phyloP scores from a whole-genome alignment of 805 yeast genomes.

The Ogataea trehaloabstinens region DNA sequence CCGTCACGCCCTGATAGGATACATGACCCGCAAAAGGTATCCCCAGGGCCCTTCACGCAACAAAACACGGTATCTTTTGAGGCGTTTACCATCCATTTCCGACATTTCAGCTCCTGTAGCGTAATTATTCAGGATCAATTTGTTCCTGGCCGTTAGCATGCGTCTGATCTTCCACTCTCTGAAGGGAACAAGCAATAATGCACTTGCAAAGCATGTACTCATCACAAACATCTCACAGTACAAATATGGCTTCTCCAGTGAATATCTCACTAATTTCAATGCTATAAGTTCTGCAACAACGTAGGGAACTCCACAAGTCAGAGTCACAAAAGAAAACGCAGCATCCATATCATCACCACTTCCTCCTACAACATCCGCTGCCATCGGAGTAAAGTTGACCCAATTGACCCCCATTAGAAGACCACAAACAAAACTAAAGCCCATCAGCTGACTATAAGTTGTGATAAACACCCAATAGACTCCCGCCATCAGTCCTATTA shows the following conservation, averaged over 20 bases:
- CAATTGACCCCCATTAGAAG: slow-evolving; percentile 45
- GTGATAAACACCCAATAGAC: slow-evolving; percentile 50
- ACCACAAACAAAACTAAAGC: slow-evolving; percentile 45
- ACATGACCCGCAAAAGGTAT: slow-evolving; percentile 22
- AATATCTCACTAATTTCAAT: slow-evolving; percentile 26
- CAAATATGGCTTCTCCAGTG: slow-evolving; percentile 43
- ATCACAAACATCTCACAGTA: slow-evolving; percentile 66
- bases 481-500: slow-evolving; percentile 39
- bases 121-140: slow-evolving; percentile 4
- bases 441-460: slow-evolving; percentile 40
- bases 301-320: slow-evolving; percentile 31
- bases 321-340: slow-evolving; percentile 25
- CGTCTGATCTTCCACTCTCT: slow-evolving; percentile 55
- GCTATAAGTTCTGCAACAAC: slow-evolving; percentile 33
- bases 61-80: slow-evolving; percentile 15
- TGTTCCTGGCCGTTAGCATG: slow-evolving; percentile 31
- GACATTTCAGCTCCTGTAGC: slow-evolving; percentile 3
- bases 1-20: slow-evolving; percentile 31
- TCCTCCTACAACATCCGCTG: slow-evolving; percentile 34
- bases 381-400: slow-evolving; percentile 35
- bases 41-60: slow-evolving; percentile 5
- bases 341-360: slow-evolving; percentile 27
- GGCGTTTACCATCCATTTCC: slow-evolving; percentile 9
- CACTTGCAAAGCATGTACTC: slow-evolving; percentile 39
- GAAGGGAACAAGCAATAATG: slow-evolving; percentile 43